phyloP scores from a whole-genome alignment of 306 rosid genomes.

The Ormosia semicastrata region DNA sequence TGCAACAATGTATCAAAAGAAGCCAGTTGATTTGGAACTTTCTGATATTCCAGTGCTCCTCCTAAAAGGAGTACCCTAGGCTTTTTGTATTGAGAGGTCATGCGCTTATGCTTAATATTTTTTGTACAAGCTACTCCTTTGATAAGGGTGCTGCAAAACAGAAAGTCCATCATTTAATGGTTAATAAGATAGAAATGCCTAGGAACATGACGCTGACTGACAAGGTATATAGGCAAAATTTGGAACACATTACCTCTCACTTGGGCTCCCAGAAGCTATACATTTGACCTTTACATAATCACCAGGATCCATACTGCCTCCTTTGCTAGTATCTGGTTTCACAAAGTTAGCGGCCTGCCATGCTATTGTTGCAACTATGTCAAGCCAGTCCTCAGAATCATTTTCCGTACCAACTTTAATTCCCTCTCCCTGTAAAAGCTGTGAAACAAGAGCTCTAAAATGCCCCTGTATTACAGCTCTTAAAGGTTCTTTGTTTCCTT shows the following conservation, averaged over 20 bases:
- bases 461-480: conserved; percentile 80
- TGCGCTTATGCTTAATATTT: conserved; percentile 97
- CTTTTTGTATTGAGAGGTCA: conserved; percentile 87
- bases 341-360: conserved; percentile 96
- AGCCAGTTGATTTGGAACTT: conserved; percentile 84
- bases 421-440: conserved; percentile 83
- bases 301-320: conserved; percentile 99
- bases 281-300: conserved; percentile 94
- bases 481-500: conserved; percentile 79
- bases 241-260: conserved; percentile 65
- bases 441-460: conserved; percentile 92
- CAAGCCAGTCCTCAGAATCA: conserved; percentile 78
- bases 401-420: conserved; percentile 57
- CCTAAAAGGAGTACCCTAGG: conserved; percentile 78
- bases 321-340: conserved; percentile 91
- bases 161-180: conserved; percentile 21
- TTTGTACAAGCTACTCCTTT: conserved; percentile 96
- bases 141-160: conserved; percentile 63
- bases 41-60: conserved; percentile 92
- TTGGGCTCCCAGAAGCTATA: conserved; percentile 75
- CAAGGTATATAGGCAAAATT: conserved; percentile 2
- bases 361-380: conserved; percentile 70
- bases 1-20: conserved; percentile 81
- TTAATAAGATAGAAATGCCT: not conserved
- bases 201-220: not conserved